Percentiles rank a stretch among this genome's conserved stretches.
These are phyloP conservation scores for Fistulifera solaris DNA, from an alignment of 108 stramenopile species.

Conservation along the genomic window DNA sequence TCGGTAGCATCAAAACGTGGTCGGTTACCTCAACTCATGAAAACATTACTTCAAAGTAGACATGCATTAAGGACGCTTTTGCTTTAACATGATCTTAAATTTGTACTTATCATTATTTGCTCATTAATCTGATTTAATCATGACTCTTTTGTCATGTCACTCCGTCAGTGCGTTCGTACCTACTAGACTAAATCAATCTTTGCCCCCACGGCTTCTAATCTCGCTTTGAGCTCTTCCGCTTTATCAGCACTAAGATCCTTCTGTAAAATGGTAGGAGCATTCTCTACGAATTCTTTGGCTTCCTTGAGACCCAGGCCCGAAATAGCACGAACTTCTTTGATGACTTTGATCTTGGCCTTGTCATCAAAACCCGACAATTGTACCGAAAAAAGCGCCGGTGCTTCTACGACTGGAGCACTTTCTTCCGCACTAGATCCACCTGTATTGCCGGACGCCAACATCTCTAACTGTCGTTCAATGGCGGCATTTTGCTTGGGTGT, in stretches of 20 bases:
- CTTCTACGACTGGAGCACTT: constrained; percentile 31
- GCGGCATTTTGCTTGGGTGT: constrained; percentile 7
- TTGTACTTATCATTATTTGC: too few relatives aligned
- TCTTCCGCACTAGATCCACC: constrained; percentile 6
- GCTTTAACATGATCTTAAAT: too few relatives aligned
- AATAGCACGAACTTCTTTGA: constrained; percentile 86
- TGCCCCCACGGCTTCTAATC: constrained; percentile 75
- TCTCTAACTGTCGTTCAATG: not conserved
- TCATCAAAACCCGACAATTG: constrained; percentile 84
- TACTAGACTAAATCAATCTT: constrained; percentile 66
- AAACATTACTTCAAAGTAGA: too few relatives aligned
- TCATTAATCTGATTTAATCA: too few relatives aligned
- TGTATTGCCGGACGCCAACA: not conserved
- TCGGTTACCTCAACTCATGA: too few relatives aligned
- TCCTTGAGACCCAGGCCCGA: constrained; percentile 89
- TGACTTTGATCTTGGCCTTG: constrained; percentile 93
- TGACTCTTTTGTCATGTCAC: too few relatives aligned
- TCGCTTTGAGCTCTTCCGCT: constrained; percentile 75
- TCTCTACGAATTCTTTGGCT: constrained; percentile 91
- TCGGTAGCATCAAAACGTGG: too few relatives aligned
- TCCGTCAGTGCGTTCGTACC: too few relatives aligned
- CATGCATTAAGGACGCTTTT: too few relatives aligned
- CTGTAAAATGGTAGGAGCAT: constrained; percentile 61
- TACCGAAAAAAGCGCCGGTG: constrained; percentile 70
- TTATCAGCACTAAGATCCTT: constrained; percentile 76